Evolutionary conservation across 768 basidiomycete species (phyloP), one percentile per base, ranked within the genome.

Genomic region (Boletales sp.): DNA sequence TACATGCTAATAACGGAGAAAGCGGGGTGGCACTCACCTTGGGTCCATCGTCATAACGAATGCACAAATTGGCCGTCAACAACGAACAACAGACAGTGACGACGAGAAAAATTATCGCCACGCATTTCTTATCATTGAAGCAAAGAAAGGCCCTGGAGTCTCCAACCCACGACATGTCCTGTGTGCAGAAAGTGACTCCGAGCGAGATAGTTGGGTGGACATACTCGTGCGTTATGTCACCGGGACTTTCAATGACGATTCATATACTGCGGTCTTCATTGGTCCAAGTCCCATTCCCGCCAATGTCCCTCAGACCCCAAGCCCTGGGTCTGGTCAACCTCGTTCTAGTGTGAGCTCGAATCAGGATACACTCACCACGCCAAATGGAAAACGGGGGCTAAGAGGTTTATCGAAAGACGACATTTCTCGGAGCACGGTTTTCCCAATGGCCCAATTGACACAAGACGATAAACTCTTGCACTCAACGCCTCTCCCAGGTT

Each of bases 31-130:
- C 31, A 70, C 84, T 10, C 91, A 94, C 65, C 76, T 97, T 24
- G 95, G 95, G 41, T 90, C 93, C 13, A 98, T 99, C 57, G 67
- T 72, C 41, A 84, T 99, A 49, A 86, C 89, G n/a, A 86, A 86
- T 38, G 94, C 97, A 24, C 92, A 97, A 63, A 98, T 99, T 51
- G 97, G 95, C 10, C 84, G 95, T 29, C 97, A 98, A 62, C 91
- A 97, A 63, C 79, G 81, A 56, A 77, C 76, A 37, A 66, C 77
- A 48, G 67, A 58, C 53, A 71, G 77, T 2, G 86, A 88, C 53
- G 92, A 94, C 46, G 93, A 97, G 59, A 90, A 91, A 62, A 90
- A 95, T 57, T 97, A 97, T 58, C 83, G 94, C 19, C 97, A 99
- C 64, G 97, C 97, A 1, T 97, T 99, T 72, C 82, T 99, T 54